Evolutionary conservation across 495 filamentous ascomycete species (phyloP), one percentile per base, ranked within the genome.

Genomic region (Tuber melanosporum): DNA sequence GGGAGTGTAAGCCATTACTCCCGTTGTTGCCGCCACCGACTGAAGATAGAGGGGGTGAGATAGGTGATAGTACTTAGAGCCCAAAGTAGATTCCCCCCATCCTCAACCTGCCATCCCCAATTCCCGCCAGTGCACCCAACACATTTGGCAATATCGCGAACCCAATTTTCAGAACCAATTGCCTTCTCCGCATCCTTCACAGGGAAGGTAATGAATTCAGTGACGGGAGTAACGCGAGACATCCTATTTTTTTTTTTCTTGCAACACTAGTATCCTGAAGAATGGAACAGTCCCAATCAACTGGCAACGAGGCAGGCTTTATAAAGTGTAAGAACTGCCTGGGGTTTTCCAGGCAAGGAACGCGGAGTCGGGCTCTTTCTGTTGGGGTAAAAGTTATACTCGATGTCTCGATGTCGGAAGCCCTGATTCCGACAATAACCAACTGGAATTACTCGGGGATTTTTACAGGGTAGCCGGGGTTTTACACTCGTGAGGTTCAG

Each of bases 31-130:
- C 6, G 3, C 26, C 26, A 19, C 3, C 4, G 26, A 66, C 32
- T 36, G 26, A 66, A 66, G 57, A 36, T 14, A 14, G 15, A 36
- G 10, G 26, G 57, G 15, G n/a, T 7, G 57, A 52, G 47, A 52
- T 26, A 26, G 57, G 3, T 66, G 6, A 36, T 32, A 36, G 42
- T 75, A 82, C 80, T 52, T 45, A 82, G 44, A 26, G 66, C 47
- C 80, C 77, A 82, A 32, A 82, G 70, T 20, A 79, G 62, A 19
- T 70, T 41, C n/a, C 9, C 77, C 26, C 71, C 47, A 49, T 82
- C 74, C 70, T 82, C 81, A 69, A 77, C 2, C n/a, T 79, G 70
- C 72, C 70, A 82, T 22, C 81, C 80, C 69, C 70, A 79, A 36
- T 42, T 70, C 15, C 57, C 75, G 42, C 47, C 36, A 14, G 76